phyloP scores from a whole-genome alignment of 2,329 filamentous ascomycete genomes.

The Talaromyces sp. region DNA sequence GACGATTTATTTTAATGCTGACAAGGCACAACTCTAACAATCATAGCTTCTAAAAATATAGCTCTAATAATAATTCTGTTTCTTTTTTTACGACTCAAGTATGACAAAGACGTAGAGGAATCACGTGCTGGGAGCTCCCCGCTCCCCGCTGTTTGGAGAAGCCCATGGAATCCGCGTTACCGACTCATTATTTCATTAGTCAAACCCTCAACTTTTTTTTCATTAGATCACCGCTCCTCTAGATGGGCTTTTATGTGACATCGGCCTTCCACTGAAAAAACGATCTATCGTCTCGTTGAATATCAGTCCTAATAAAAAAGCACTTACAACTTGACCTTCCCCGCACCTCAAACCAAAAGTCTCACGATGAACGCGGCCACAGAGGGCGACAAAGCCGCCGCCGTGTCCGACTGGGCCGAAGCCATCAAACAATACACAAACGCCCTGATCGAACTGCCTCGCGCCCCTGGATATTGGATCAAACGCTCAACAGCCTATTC shows the following conservation, averaged over 20 bases:
- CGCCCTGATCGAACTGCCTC: conserved; percentile 59
- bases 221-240: neutral
- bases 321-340: neutral
- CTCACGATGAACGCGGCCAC: conserved; percentile 48
- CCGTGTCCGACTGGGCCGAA: conserved; percentile 58
- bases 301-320: neutral
- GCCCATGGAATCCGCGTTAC: conserved; percentile 11
- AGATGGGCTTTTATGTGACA: neutral
- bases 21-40: neutral
- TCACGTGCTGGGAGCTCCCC: neutral
- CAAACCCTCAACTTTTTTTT: neutral
- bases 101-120: neutral
- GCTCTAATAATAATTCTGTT: neutral
- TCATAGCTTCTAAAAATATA: neutral
- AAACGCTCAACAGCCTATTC: conserved; percentile 76
- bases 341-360: neutral
- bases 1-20: conserved; percentile 45
- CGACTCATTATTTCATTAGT: neutral
- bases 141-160: conserved; percentile 5
- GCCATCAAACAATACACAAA: conserved; percentile 66
- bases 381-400: conserved; percentile 59
- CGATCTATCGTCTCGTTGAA: neutral
- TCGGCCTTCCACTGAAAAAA: neutral
- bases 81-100: neutral
- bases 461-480: conserved; percentile 73